Percentiles rank a stretch among this genome's conserved stretches.
These are phyloP conservation scores for Alternaria arbusti DNA, from an alignment of 2,329 filamentous ascomycete species.

Conservation along the genomic window DNA sequence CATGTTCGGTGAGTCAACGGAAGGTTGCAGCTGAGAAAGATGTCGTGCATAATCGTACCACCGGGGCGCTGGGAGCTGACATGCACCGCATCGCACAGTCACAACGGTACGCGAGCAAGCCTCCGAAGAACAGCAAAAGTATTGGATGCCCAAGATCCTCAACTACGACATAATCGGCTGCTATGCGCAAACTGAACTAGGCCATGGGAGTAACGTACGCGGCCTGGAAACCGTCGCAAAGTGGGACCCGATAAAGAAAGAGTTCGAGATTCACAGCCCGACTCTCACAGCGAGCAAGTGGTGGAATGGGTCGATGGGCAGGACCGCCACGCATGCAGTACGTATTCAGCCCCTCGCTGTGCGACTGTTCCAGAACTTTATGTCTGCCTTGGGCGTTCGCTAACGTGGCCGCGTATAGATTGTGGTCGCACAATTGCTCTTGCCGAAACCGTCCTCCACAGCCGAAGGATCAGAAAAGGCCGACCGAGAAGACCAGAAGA, in stretches of 20 bases:
- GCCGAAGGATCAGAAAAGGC: conserved; percentile 1
- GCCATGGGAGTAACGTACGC: conserved; percentile 60
- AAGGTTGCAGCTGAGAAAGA: background rate
- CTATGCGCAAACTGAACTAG: conserved; percentile 60
- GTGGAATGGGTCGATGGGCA: conserved; percentile 62
- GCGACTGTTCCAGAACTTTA: conserved; percentile 11
- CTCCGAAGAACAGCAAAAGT: conserved; percentile 54
- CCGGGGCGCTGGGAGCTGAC: conserved; percentile 24
- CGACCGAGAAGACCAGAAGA: conserved; percentile 18
- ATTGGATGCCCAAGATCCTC: conserved; percentile 59
- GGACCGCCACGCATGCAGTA: conserved; percentile 61
- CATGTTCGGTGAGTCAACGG: conserved; percentile 54
- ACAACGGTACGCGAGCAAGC: conserved; percentile 60
- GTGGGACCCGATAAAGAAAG: conserved; percentile 54
- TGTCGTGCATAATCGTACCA: conserved; percentile 21
- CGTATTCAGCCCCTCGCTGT: conserved; percentile 13
- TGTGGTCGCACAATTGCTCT: conserved; percentile 59
- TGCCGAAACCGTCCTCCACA: conserved; percentile 39
- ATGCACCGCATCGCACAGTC: conserved; percentile 23
- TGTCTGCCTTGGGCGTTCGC: conserved; percentile 4
- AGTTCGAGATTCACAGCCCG: conserved; percentile 60
- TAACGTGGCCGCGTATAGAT: conserved; percentile 42
- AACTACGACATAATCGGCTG: conserved; percentile 59
- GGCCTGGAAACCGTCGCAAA: conserved; percentile 58
- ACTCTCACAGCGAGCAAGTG: conserved; percentile 61